Evolutionary conservation across 257 asterid genomes (phyloP).

Genomic region (Solanum sejunctum): DNA sequence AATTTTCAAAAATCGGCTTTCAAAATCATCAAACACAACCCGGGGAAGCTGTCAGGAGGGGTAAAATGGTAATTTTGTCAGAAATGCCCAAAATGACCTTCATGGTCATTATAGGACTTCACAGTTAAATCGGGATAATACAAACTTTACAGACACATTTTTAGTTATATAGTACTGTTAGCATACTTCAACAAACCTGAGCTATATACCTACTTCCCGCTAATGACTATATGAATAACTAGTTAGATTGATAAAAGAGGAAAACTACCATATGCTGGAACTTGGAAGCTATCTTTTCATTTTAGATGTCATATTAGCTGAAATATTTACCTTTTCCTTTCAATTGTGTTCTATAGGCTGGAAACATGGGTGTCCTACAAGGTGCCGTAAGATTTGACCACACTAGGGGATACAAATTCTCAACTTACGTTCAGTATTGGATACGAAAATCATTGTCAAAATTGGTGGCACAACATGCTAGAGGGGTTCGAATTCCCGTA

Average conservation of each 20-base stretch:
- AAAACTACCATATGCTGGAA: not conserved
- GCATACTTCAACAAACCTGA: not conserved
- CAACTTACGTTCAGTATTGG: constrained; percentile 89
- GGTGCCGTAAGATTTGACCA: constrained; percentile 85
- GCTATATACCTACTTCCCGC: not conserved
- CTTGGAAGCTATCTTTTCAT: not conserved
- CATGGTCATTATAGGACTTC: not conserved
- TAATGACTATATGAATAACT: not conserved
- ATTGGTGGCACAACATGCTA: constrained; percentile 52
- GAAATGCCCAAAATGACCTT: too few species aligned
- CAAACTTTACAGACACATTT: not conserved
- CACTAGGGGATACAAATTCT: constrained; percentile 74
- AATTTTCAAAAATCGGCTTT: too few species aligned
- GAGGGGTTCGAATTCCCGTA: constrained; percentile 79
- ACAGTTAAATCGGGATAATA: not conserved
- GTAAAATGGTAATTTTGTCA: too few species aligned
- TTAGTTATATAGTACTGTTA: not conserved
- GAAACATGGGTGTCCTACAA: constrained; percentile 60
- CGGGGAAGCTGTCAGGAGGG: too few species aligned
- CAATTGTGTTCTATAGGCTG: constrained; percentile 37
- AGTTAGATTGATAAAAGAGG: not conserved
- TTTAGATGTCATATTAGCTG: not conserved
- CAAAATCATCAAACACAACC: too few species aligned
- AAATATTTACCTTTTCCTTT: not conserved
- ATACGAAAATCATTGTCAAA: constrained; percentile 58